A percentile compares a stretch with the other conserved stretches of the same genome.
phyloP scores from a whole-genome alignment of 2,329 filamentous ascomycete species.

The Claviceps quebecensis region DNA sequence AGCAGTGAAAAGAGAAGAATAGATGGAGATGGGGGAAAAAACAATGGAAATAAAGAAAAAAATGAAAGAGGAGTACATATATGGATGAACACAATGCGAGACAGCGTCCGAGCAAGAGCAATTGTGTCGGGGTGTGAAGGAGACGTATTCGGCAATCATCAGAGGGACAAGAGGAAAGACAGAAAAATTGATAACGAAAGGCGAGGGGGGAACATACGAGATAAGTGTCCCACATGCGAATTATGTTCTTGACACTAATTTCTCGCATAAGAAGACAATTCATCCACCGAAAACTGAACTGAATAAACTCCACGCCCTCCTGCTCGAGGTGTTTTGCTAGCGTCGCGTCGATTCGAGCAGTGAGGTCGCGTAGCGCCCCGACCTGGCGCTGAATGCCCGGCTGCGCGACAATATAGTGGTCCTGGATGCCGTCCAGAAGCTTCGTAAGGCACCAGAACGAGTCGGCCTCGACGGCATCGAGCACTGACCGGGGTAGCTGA shows the following conservation, averaged over 20 bases:
- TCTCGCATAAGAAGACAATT: constrained; percentile 97
- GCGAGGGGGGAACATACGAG: constrained; percentile 46
- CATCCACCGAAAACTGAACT: constrained; percentile 99
- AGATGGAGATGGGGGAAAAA: neutral
- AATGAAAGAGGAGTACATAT: neutral
- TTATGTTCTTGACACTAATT: constrained; percentile 89
- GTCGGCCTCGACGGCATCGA: constrained; percentile 95
- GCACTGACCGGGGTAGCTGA: constrained; percentile 74
- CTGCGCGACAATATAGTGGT: constrained; percentile 97
- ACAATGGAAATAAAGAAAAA: neutral
- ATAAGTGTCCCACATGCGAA: constrained; percentile 99
- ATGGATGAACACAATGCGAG: neutral
- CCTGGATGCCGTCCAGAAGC: constrained; percentile 93
- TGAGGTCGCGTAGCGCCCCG: constrained; percentile 73
- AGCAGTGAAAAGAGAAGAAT: no score
- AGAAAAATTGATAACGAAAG: no score
- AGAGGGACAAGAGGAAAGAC: no score
- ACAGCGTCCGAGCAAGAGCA: no score
- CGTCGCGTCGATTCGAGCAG: constrained; percentile 70
- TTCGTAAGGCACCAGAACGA: constrained; percentile 98
- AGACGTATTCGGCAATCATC: no score
- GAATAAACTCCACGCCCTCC: constrained; percentile 94
- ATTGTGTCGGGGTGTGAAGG: no score
- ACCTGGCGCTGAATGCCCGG: constrained; percentile 95
- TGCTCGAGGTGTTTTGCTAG: constrained; percentile 80